Evolutionary conservation across 495 filamentous ascomycete genomes (phyloP).

Genomic region (Darksidea phi): DNA sequence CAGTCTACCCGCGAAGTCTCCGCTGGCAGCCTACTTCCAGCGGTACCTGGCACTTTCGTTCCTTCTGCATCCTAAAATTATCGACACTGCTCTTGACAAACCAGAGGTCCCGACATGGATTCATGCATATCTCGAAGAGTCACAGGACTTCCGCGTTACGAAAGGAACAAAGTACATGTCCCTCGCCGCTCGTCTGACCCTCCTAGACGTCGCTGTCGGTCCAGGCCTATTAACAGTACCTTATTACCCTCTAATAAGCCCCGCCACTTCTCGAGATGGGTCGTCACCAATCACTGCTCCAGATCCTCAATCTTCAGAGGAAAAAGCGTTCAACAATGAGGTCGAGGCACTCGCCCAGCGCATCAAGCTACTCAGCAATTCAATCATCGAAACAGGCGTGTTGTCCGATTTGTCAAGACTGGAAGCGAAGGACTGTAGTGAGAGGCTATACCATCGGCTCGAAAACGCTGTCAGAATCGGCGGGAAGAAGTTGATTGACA

Average conservation of each 20-base stretch:
- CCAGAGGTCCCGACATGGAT: constrained; percentile 28
- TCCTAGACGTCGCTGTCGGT: constrained; percentile 75
- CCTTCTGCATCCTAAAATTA: constrained; percentile 48
- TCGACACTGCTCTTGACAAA: constrained; percentile 52
- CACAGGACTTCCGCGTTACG: constrained; percentile 49
- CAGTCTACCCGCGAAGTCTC: constrained; percentile 36
- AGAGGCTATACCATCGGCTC: constrained; percentile 69
- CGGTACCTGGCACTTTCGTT: constrained; percentile 73
- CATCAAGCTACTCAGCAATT: constrained; percentile 65
- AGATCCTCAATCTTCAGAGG: constrained; percentile 38
- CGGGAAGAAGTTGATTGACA: constrained; percentile 46
- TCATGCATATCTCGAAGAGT: constrained; percentile 16
- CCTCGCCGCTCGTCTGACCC: constrained; percentile 60
- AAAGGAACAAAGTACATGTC: constrained; percentile 63
- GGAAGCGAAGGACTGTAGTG: constrained; percentile 69
- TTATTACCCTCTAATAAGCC: constrained; percentile 21
- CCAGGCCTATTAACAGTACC: constrained; percentile 48
- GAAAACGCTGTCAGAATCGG: constrained; percentile 67
- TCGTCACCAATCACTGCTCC: constrained; percentile 2
- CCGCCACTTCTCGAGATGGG: background rate
- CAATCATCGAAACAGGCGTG: constrained; percentile 73
- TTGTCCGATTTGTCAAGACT: constrained; percentile 64
- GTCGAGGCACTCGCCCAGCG: constrained; percentile 64
- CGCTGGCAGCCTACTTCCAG: constrained; percentile 60
- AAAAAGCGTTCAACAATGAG: constrained; percentile 61